Conservation (phyloP, 768 basidiomycete species). For the Aureoboletus auriporus region DNA sequence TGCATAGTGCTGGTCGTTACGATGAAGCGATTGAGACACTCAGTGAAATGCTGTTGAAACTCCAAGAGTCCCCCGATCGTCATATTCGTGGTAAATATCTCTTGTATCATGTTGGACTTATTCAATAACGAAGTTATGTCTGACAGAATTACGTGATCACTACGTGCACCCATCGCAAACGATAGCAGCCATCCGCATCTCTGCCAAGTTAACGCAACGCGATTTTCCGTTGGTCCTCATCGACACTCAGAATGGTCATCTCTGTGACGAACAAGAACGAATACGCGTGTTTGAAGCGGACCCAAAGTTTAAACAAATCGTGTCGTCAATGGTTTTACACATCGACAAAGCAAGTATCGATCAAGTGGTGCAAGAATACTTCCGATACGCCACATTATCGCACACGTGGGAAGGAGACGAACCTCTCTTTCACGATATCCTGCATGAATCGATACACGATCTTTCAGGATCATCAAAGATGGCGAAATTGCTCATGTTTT, state of each 20-base stretch:
- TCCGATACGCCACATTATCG: constrained; percentile 19
- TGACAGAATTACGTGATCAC: not conserved
- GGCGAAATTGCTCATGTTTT: constrained; percentile 16
- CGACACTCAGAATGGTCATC: constrained; percentile 9
- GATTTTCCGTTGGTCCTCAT: constrained; percentile 14
- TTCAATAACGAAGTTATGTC: not conserved
- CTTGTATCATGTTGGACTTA: not conserved
- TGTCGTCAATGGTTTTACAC: constrained; percentile 9
- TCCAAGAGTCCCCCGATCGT: constrained; percentile 1
- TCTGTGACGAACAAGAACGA: constrained; percentile 10
- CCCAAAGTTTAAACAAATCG: constrained; percentile 10
- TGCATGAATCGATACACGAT: constrained; percentile 8
- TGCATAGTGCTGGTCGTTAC: constrained; percentile 13
- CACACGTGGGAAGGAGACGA: constrained; percentile 21
- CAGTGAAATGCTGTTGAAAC: constrained; percentile 1
- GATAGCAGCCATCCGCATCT: not conserved
- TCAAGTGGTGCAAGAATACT: constrained; percentile 8
- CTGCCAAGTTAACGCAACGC: constrained; percentile 1
- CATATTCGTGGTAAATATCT: constrained; percentile 4
- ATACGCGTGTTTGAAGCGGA: constrained; percentile 7
- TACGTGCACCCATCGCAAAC: constrained; percentile 8
- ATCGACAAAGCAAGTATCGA: not conserved
- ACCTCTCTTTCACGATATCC: constrained; percentile 14
- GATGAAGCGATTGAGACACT: constrained; percentile 14
- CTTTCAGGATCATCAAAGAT: constrained; percentile 4